A percentile compares a stretch with the other conserved stretches of the same genome.
Evolutionary conservation across 805 yeast species (phyloP).

Genomic region (Candida bentonensis): DNA sequence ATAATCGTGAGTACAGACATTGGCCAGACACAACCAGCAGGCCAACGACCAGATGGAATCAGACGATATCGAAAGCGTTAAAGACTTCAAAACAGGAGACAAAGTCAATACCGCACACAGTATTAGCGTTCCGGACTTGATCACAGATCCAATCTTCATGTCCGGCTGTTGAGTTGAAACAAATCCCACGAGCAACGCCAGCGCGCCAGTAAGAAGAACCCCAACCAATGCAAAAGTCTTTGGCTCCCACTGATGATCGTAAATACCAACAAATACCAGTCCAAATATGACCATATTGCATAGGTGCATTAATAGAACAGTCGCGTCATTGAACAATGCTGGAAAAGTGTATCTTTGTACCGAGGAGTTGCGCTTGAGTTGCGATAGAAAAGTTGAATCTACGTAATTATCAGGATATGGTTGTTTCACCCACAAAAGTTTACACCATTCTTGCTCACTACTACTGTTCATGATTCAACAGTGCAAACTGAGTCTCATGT

Average conservation of each 20-base stretch:
- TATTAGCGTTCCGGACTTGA: slow-evolving; percentile 58
- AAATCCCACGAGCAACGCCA: slow-evolving; percentile 18
- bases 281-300: slow-evolving; percentile 50
- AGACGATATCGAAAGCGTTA: slow-evolving; percentile 77
- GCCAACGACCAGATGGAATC: slow-evolving; percentile 93
- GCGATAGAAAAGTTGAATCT: slow-evolving; percentile 67
- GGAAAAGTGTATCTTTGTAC: slow-evolving; percentile 52
- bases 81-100: slow-evolving; percentile 80
- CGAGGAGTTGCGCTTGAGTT: slow-evolving; percentile 60
- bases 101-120: slow-evolving; percentile 58
- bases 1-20: slow-evolving; percentile 56
- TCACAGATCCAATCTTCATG: slow-evolving; percentile 14
- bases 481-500: no score
- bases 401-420: slow-evolving; percentile 88
- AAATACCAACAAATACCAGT: slow-evolving; percentile 49
- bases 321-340: slow-evolving; percentile 57
- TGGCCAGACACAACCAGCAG: slow-evolving; percentile 60
- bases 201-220: slow-evolving; percentile 5
- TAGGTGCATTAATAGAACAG: slow-evolving; percentile 52
- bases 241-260: slow-evolving; percentile 19
- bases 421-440: slow-evolving; percentile 72
- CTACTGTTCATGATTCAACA: no score
- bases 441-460: no score
- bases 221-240: slow-evolving; percentile 15
- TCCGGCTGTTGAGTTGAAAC: slow-evolving; percentile 17